Conservation (phyloP, 352 stramenopile species). For the Aphanomyces euteiches region DNA sequence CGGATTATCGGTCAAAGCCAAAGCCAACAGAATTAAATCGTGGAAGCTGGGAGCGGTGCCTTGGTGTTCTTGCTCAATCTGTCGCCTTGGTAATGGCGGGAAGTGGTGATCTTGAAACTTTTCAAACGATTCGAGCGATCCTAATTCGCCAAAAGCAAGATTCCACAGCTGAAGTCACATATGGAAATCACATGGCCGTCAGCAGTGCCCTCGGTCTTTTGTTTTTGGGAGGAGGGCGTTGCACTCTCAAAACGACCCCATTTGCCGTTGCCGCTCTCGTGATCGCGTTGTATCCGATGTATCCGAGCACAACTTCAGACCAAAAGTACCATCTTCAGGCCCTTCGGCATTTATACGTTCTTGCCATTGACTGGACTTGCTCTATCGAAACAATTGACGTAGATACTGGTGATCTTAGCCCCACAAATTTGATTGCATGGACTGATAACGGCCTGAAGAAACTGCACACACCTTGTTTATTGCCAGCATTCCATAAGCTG, state of each 20-base stretch:
- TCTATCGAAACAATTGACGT: constrained; percentile 76
- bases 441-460: constrained; percentile 32
- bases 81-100: constrained; percentile 95
- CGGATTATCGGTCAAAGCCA: constrained; percentile 53
- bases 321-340: constrained; percentile 90
- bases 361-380: constrained; percentile 70
- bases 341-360: constrained; percentile 89
- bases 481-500: constrained; percentile 60
- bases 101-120: constrained; percentile 91
- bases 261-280: constrained; percentile 92
- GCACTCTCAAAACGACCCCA: constrained; percentile 54
- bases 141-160: constrained; percentile 77
- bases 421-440: constrained; percentile 48
- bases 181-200: constrained; percentile 95
- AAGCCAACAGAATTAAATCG: constrained; percentile 64
- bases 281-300: constrained; percentile 92
- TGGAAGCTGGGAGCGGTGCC: constrained; percentile 91
- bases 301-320: constrained; percentile 88
- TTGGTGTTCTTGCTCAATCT: constrained; percentile 87
- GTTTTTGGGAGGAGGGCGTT: constrained; percentile 93
- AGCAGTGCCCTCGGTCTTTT: constrained; percentile 94
- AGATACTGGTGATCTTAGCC: constrained; percentile 45
- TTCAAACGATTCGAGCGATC: constrained; percentile 88
- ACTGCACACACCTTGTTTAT: constrained; percentile 60
- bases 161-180: constrained; percentile 66